Evolutionary conservation across 1,284 basidiomycete species (phyloP).

Genomic region (Mycena sp.): DNA sequence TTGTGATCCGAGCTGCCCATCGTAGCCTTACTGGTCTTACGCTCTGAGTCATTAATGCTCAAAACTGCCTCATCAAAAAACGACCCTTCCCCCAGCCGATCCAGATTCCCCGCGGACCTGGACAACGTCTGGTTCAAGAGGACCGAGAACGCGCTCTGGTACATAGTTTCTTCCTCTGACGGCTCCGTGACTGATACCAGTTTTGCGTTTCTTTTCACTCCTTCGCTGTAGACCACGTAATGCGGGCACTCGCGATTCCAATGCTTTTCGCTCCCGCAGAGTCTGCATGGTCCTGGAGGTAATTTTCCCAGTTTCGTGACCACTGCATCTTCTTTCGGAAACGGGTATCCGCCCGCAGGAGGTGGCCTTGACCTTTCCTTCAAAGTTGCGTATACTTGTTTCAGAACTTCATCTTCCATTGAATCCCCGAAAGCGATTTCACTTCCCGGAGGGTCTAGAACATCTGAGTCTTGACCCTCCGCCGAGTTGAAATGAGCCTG

Average conservation of each 20-base stretch:
- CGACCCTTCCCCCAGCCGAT: not conserved
- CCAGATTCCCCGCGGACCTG: not conserved
- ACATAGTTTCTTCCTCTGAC: constrained; percentile 12
- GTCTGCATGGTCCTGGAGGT: not conserved
- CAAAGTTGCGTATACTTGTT: not conserved
- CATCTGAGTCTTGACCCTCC: not conserved
- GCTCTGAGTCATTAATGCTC: not conserved
- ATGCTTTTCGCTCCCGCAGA: constrained; percentile 24
- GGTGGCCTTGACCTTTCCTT: not conserved
- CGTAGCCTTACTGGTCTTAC: not conserved
- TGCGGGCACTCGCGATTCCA: constrained; percentile 17
- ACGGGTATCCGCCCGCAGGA: not conserved
- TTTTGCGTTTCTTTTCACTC: not conserved
- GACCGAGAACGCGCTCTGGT: constrained; percentile 5
- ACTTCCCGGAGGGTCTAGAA: too few relatives aligned
- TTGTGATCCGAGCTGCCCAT: too few relatives aligned
- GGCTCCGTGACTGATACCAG: not conserved
- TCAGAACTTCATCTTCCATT: not conserved
- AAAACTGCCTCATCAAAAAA: constrained; percentile 11
- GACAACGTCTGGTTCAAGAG: constrained; percentile 5
- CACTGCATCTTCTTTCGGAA: constrained; percentile 19
- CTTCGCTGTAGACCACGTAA: not conserved
- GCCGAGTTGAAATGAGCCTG: not conserved
- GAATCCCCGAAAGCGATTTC: not conserved
- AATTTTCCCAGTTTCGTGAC: constrained; percentile 4